Conservation (phyloP, 2,329 filamentous ascomycete species). For the Hypoxylon sp. region DNA sequence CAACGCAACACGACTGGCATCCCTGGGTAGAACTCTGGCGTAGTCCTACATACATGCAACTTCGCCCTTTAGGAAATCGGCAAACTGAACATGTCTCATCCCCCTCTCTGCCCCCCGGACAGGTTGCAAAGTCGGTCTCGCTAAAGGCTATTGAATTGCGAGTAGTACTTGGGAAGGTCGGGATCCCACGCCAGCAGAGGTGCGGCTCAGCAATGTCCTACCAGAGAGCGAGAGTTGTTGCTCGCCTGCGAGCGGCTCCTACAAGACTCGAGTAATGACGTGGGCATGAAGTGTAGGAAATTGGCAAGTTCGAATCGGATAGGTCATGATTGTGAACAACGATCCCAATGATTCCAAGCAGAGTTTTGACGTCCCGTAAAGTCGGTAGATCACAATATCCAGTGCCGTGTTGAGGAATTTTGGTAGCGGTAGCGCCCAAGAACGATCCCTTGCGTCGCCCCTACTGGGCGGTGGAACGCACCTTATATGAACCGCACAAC, state of each 20-base stretch:
- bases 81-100: slow-evolving; percentile 14
- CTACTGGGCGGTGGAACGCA: slow-evolving; percentile 17
- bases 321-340: slow-evolving; percentile 7
- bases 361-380: slow-evolving; percentile 15
- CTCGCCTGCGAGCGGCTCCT: slow-evolving; percentile 6
- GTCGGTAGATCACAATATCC: slow-evolving; percentile 30
- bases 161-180: slow-evolving; percentile 4
- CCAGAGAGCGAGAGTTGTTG: neutral
- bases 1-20: neutral
- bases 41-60: slow-evolving; percentile 5
- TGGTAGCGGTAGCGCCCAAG: slow-evolving; percentile 24
- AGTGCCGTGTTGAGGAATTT: slow-evolving; percentile 26
- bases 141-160: slow-evolving; percentile 8
- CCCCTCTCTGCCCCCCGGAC: neutral
- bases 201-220: slow-evolving; percentile 15
- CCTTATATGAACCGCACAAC: slow-evolving; percentile 23
- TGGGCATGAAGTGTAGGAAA: slow-evolving; percentile 5
- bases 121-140: slow-evolving; percentile 2
- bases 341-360: neutral
- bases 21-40: neutral
- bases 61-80: slow-evolving; percentile 5
- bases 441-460: slow-evolving; percentile 38
- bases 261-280: neutral
- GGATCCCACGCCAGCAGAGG: slow-evolving; percentile 8
- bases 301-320: slow-evolving; percentile 24